These are phyloP conservation scores for Triangularia setosa DNA, from an alignment of 2,329 filamentous ascomycete species.

Conservation along the genomic window DNA sequence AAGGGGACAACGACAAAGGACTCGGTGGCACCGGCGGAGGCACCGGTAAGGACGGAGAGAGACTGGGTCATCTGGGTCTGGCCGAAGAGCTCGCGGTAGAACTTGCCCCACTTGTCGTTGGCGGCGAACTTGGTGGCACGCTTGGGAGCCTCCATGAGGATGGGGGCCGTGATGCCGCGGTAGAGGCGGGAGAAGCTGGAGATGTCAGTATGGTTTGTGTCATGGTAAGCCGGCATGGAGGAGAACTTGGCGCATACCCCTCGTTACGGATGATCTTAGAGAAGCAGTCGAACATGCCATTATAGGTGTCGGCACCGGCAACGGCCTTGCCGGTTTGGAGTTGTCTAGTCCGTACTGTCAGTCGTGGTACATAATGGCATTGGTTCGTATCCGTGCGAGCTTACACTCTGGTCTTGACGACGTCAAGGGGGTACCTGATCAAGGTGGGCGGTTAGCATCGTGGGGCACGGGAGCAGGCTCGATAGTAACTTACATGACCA, in stretches of 20 bases:
- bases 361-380: slow-evolving; percentile 9
- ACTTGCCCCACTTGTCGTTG: slow-evolving; percentile 96
- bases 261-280: slow-evolving; percentile 94
- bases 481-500: slow-evolving; percentile 66
- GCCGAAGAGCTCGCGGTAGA: slow-evolving; percentile 86
- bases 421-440: slow-evolving; percentile 96
- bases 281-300: slow-evolving; percentile 97
- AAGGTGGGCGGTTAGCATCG: slow-evolving; percentile 14
- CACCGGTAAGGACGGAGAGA: slow-evolving; percentile 88
- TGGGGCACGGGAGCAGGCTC: slow-evolving; percentile 23
- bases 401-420: slow-evolving; percentile 78
- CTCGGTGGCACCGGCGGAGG: slow-evolving; percentile 91
- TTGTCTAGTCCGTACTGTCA: slow-evolving; percentile 55
- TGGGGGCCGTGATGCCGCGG: slow-evolving; percentile 90
- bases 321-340: slow-evolving; percentile 71
- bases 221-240: background rate
- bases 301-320: slow-evolving; percentile 79
- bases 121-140: slow-evolving; percentile 97
- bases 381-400: slow-evolving; percentile 4
- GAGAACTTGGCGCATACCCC: slow-evolving; percentile 57
- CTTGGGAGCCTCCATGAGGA: slow-evolving; percentile 79
- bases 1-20: slow-evolving; percentile 97
- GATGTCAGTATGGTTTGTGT: background rate
- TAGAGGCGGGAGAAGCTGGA: slow-evolving; percentile 80
- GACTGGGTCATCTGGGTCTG: slow-evolving; percentile 84